phyloP scores from a whole-genome alignment of 1,284 basidiomycete genomes.

The Malassezia nana region DNA sequence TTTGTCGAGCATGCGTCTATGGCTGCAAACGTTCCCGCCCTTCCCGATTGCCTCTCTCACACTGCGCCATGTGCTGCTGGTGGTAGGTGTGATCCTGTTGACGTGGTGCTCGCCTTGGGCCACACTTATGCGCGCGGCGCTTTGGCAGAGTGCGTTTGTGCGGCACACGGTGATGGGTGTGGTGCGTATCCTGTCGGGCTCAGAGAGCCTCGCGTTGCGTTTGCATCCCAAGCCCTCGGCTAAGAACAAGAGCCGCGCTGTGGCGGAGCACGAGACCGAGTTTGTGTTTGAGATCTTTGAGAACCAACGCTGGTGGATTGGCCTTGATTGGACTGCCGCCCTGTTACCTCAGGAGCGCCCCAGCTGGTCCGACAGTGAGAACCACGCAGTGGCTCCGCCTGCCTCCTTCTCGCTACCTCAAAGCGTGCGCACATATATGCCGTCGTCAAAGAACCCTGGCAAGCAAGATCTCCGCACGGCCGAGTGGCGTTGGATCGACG shows the following conservation, averaged over 20 bases:
- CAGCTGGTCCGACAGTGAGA: constrained; percentile 58
- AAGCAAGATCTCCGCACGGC: constrained; percentile 41
- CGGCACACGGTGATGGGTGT: constrained; percentile 23
- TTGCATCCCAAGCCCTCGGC: constrained; percentile 18
- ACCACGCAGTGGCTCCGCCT: constrained; percentile 50
- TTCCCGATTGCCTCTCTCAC: constrained; percentile 40
- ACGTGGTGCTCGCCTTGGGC: constrained; percentile 47
- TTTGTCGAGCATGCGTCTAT: neutral
- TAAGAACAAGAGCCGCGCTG: neutral
- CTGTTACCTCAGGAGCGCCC: constrained; percentile 80
- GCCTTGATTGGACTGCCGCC: constrained; percentile 75
- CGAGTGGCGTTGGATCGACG: constrained; percentile 50
- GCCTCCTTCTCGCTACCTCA: constrained; percentile 55
- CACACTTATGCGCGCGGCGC: constrained; percentile 33
- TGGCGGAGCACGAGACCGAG: constrained; percentile 20
- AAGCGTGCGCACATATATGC: constrained; percentile 38
- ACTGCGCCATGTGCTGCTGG: constrained; percentile 34
- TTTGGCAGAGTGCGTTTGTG: constrained; percentile 43
- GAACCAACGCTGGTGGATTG: constrained; percentile 79
- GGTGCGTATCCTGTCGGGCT: constrained; percentile 26
- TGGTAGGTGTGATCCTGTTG: constrained; percentile 33
- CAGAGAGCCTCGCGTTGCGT: constrained; percentile 14
- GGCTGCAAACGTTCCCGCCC: constrained; percentile 28
- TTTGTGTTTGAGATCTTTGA: constrained; percentile 58
- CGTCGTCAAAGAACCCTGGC: constrained; percentile 28